phyloP scores from a whole-genome alignment of 768 basidiomycete genomes.

The Inosperma sp. region DNA sequence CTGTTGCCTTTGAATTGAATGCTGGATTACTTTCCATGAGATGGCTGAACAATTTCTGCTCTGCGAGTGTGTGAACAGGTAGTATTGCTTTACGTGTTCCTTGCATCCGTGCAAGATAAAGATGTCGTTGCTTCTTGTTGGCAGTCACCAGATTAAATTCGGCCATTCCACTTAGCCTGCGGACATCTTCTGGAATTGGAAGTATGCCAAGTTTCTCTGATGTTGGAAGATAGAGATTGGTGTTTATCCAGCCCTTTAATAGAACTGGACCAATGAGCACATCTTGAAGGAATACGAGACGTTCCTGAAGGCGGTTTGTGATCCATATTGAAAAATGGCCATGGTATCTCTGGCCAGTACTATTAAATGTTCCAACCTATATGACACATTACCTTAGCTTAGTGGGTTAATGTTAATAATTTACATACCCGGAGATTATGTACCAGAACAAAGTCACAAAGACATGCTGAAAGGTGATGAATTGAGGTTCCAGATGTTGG shows the following conservation, averaged over 20 bases:
- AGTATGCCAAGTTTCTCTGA: slow-evolving; percentile 20
- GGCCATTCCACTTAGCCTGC: slow-evolving; percentile 9
- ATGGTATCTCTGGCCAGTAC: slow-evolving; percentile 14
- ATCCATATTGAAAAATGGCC: slow-evolving; percentile 22
- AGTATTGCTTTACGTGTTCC: slow-evolving; percentile 22
- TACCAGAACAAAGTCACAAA: slow-evolving; percentile 19
- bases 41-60: slow-evolving; percentile 17
- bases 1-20: not conserved
- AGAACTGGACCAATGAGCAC: not conserved
- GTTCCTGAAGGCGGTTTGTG: slow-evolving; percentile 11
- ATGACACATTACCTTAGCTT: not conserved
- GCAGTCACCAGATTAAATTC: not conserved
- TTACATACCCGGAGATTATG: slow-evolving; percentile 29
- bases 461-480: slow-evolving; percentile 15
- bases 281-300: slow-evolving; percentile 1
- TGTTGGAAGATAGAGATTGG: slow-evolving; percentile 15
- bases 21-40: slow-evolving; percentile 6
- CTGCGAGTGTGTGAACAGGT: slow-evolving; percentile 21
- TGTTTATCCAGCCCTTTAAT: slow-evolving; percentile 19
- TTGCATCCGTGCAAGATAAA: slow-evolving; percentile 21
- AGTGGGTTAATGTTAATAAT: not conserved
- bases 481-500: slow-evolving; percentile 23
- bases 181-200: slow-evolving; percentile 12
- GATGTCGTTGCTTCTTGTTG: slow-evolving; percentile 12
- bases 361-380: slow-evolving; percentile 21